A percentile compares a stretch with the other conserved stretches of the same genome.
These are phyloP conservation scores for Rutstroemia sp. DNA, from an alignment of 2,329 filamentous ascomycete genomes.

Conservation along the genomic window DNA sequence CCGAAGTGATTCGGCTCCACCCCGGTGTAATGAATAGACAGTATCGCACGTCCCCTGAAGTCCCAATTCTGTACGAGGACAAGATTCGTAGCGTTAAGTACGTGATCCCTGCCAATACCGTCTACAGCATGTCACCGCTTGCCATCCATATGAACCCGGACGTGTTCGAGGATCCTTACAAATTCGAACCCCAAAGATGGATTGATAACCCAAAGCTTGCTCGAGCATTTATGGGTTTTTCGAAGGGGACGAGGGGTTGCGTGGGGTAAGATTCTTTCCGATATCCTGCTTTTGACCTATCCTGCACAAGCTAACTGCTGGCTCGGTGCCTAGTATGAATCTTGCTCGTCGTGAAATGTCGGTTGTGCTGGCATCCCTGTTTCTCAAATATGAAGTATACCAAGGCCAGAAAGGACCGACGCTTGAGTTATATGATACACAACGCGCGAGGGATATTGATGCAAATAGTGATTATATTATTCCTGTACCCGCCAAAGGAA, in stretches of 20 bases:
- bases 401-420: not conserved
- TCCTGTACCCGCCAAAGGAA: not conserved
- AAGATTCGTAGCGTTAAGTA: not conserved
- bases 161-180: not conserved
- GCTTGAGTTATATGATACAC: not conserved
- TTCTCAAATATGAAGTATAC: not conserved
- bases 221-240: not conserved
- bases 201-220: not conserved
- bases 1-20: not conserved
- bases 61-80: not conserved
- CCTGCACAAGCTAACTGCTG: not conserved
- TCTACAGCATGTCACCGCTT: not conserved
- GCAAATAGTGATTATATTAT: not conserved
- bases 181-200: not conserved
- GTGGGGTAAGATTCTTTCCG: not conserved
- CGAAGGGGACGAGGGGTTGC: not conserved
- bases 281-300: too few relatives aligned
- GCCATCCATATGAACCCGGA: not conserved
- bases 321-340: not conserved
- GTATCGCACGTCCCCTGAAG: not conserved
- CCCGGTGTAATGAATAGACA: not conserved
- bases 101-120: not conserved
- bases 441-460: not conserved
- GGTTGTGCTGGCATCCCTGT: not conserved
- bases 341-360: not conserved